Evolutionary conservation across 2,329 filamentous ascomycete species (phyloP), one percentile per base, ranked within the genome.

Genomic region (Amauroascus niger): DNA sequence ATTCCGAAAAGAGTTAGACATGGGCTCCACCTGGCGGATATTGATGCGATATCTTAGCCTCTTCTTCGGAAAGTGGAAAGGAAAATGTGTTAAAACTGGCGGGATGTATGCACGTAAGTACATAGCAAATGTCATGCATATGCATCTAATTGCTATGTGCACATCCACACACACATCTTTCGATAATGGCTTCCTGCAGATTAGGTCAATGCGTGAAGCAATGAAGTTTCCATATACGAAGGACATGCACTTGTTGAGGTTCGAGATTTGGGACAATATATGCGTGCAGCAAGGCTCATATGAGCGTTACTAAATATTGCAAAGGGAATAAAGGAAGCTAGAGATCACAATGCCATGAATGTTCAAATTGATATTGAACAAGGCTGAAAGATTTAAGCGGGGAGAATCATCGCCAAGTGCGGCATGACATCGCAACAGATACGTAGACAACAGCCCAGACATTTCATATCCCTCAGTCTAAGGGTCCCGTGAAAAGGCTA

Each of bases 41-140:
- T 49, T 7, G 33, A 37, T 39, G 18, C n/a, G 20, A 24, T 49
- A 14, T 24, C 9, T 39, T 39, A 39, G 32, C 6, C 18, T 39
- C n/a, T 39, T 26, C 20, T 6, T 16, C 32, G 46, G 32, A 4
- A 33, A 22, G 13, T n/a, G 37, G 37, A 9, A 44, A 11, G 18
- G 20, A 28, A 44, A n/a, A 20, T 14, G 2, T 16, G 24, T 33
- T 26, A 35, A 47, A 46, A 30, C n/a, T 26, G 30, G 8, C 33
- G 32, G 28, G 33, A 39, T 28, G 16, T 45, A 48, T 35, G 16
- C 26, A 41, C 32, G 50, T 39, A 33, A 28, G 18, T 37, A 18
- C 50, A 52, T n/a, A n/a, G n/a, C n/a, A 20, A 26, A 46, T 52
- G 30, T 28, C 50, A 28, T 52, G 50, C 50, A 52, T 52, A 46